Evolutionary conservation across 306 rosid genomes (phyloP), one percentile per base, ranked within the genome.

Genomic region (Psophocarpus tetragonolobus): DNA sequence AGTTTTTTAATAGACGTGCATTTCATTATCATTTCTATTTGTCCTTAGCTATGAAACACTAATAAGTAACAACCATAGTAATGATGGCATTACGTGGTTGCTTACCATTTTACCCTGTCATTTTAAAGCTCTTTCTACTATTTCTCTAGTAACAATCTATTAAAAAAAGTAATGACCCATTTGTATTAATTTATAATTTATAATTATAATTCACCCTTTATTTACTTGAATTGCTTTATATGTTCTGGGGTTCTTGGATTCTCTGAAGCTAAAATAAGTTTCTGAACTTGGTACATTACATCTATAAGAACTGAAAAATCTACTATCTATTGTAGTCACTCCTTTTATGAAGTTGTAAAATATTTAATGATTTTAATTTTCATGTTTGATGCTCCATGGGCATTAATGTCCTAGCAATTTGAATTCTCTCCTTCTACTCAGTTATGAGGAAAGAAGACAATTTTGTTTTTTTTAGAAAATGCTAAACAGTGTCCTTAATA

Each of bases 71-170:
- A 36, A 50, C 29, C 68, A 50, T 80, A 2, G 29, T 41, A 44
- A 24, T 39, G 26, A 73, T 74, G 79, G 58, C 44, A 27, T 73
- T 13, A 18, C 64, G 7, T 6, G 4, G 21, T 9, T 32, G 32
- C n/a, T 33, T 75, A 38, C 74, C 62, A 44, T 57, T 82, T 58
- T 44, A 45, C 41, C 9, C 32, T 51, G 69, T 23, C 36, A 67
- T 33, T 23, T 64, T 42, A 23, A 12, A 5, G 33, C 65, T 21
- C 33, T 56, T 73, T 71, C 76, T 77, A 32, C 70, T 45, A 60
- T 78, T 81, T 47, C 21, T 70, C 12, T 29, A 67, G 74, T 61
- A 53, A 29, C 56, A 69, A 47, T 17, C 66, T 48, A 39, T 51
- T 71, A 23, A 36, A 69, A 23, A 36, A 69, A 51, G 27, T 35